phyloP scores from a whole-genome alignment of 116 monocot genomes.

The Thalassia testudinum region DNA sequence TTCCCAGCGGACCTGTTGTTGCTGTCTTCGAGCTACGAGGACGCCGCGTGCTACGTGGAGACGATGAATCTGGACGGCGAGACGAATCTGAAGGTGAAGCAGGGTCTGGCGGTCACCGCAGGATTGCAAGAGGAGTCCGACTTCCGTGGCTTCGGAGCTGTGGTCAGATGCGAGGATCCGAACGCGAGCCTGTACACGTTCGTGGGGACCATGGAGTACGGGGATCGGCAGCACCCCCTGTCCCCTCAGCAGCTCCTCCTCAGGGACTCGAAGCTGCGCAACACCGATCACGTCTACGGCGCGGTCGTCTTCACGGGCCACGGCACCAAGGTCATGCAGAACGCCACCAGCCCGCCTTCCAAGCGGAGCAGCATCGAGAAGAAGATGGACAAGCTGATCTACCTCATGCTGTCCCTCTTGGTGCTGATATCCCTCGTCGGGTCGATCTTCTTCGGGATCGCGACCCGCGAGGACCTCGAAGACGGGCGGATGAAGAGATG shows the following conservation, averaged over 20 bases:
- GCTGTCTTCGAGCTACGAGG: conserved; percentile 75
- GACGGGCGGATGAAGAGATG: conserved; percentile 44
- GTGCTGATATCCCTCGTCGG: conserved; percentile 46
- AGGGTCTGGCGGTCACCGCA: conserved; percentile 47
- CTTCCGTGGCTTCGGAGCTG: conserved; percentile 32
- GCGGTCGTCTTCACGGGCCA: conserved; percentile 62
- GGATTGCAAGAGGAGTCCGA: conserved; percentile 35
- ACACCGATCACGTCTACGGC: conserved; percentile 64
- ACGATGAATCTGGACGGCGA: conserved; percentile 91
- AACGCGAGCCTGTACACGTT: conserved; percentile 73
- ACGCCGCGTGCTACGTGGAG: conserved; percentile 74
- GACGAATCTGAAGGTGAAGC: conserved; percentile 78
- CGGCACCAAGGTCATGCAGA: conserved; percentile 89
- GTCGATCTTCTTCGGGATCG: conserved; percentile 54
- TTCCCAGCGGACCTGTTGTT: conserved; percentile 71
- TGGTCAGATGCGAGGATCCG: conserved; percentile 65
- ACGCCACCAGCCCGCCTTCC: conserved; percentile 63
- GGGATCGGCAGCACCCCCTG: conserved; percentile 34
- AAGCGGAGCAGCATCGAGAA: conserved; percentile 69
- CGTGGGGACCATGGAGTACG: conserved; percentile 54
- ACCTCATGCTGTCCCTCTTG: conserved; percentile 41
- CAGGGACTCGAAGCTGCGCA: conserved; percentile 70
- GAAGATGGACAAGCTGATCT: conserved; percentile 72
- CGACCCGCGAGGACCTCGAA: conserved; percentile 24
- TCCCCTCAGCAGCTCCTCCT: conserved; percentile 76